Conservation (phyloP, 2,329 filamentous ascomycete species). For the Pseudogymnoascus sp. region DNA sequence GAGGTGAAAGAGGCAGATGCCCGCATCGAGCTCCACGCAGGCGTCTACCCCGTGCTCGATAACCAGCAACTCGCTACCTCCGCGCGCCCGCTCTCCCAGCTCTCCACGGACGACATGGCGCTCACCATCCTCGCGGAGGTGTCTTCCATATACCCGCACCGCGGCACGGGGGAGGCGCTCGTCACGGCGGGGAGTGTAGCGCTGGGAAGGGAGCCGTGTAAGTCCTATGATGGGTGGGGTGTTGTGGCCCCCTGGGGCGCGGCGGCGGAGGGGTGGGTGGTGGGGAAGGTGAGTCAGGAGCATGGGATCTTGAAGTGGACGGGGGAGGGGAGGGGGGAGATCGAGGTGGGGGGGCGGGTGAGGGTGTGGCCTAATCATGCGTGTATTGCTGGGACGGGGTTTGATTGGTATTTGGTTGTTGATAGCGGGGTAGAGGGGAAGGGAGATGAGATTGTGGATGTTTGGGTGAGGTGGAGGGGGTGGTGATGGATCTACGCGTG, state of each 20-base stretch:
- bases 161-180: constrained; percentile 55
- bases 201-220: constrained; percentile 64
- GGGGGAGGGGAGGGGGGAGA: constrained; percentile 36
- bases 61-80: constrained; percentile 71
- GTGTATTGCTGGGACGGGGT: constrained; percentile 65
- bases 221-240: constrained; percentile 63
- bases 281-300: constrained; percentile 67
- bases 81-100: constrained; percentile 37
- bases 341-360: constrained; percentile 57
- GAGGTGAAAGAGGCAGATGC: constrained; percentile 33
- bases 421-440: constrained; percentile 49
- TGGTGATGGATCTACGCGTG: constrained; percentile 43
- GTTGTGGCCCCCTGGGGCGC: constrained; percentile 51
- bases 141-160: constrained; percentile 55
- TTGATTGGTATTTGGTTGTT: constrained; percentile 65
- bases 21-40: constrained; percentile 62
- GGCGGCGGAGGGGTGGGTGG: constrained; percentile 50
- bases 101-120: constrained; percentile 38
- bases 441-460: constrained; percentile 59
- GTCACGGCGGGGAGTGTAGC: constrained; percentile 62
- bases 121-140: constrained; percentile 66
- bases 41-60: constrained; percentile 68
- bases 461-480: constrained; percentile 64
- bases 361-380: constrained; percentile 74
- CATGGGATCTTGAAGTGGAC: constrained; percentile 64